Conservation (phyloP, 2,329 filamentous ascomycete species). For the Colletotrichum simmondsii region DNA sequence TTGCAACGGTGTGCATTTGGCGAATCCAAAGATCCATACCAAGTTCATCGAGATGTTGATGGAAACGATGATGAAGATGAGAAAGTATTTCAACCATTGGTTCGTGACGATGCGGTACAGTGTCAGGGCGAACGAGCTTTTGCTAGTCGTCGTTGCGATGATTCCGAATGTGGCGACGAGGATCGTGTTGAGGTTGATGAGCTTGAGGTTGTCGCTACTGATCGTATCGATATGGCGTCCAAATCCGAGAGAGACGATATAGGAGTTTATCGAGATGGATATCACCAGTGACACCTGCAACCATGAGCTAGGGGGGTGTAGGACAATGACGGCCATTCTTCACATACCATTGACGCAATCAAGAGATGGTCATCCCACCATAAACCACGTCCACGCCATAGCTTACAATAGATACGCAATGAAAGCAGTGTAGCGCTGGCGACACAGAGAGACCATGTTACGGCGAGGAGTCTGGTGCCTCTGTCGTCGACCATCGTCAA, state of each 20-base stretch:
- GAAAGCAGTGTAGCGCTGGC: constrained; percentile 41
- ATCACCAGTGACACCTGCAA: constrained; percentile 35
- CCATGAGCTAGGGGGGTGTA: neutral
- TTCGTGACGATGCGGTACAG: constrained; percentile 39
- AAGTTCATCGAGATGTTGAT: constrained; percentile 39
- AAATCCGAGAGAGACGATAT: constrained; percentile 43
- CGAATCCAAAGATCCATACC: constrained; percentile 47
- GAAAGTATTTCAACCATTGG: constrained; percentile 38
- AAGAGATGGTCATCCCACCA: constrained; percentile 51
- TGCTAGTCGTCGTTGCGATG: constrained; percentile 37
- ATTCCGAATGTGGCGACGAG: constrained; percentile 37
- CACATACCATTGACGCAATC: constrained; percentile 47
- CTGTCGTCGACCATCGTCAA: constrained; percentile 36
- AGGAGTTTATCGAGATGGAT: constrained; percentile 44
- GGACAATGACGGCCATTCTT: neutral
- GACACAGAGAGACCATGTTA: constrained; percentile 42
- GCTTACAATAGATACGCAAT: constrained; percentile 50
- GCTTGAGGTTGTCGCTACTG: constrained; percentile 32
- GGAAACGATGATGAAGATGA: constrained; percentile 41
- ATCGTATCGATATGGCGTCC: constrained; percentile 37
- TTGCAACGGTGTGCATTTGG: constrained; percentile 43
- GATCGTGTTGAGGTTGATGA: constrained; percentile 37
- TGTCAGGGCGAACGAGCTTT: constrained; percentile 38
- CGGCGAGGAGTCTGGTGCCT: constrained; percentile 42
- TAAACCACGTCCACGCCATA: constrained; percentile 45